Evolutionary conservation across 2,329 filamentous ascomycete species (phyloP).

Genomic region (Pseudogymnoascus sp.): DNA sequence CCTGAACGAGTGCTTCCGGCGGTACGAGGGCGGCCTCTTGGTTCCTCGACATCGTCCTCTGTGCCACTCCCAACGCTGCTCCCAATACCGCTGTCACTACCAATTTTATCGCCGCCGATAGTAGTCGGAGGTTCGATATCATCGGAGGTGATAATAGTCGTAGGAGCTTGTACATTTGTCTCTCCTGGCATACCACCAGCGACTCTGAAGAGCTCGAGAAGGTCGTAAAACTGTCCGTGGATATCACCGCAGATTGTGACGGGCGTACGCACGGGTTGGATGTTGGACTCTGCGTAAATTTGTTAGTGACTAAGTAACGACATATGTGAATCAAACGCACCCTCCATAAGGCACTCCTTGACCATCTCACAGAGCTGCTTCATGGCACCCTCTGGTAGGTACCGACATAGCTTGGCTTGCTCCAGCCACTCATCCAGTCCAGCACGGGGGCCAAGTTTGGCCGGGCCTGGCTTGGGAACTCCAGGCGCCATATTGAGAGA

Average conservation of each 20-base stretch:
- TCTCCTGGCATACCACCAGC: conserved; percentile 95
- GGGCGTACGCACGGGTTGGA: conserved; percentile 92
- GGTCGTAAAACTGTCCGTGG: conserved; percentile 96
- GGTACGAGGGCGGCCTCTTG: conserved; percentile 40
- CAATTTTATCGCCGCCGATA: conserved; percentile 59
- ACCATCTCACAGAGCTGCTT: conserved; percentile 98
- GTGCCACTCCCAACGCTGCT: conserved; percentile 44
- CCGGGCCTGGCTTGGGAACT: conserved; percentile 85
- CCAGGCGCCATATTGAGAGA: conserved; percentile 23
- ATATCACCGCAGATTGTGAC: conserved; percentile 98
- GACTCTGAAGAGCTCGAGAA: conserved; percentile 93
- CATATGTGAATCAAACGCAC: conserved; percentile 40
- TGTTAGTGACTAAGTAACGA: conserved; percentile 16
- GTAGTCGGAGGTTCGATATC: conserved; percentile 92
- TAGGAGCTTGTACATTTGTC: conserved; percentile 59
- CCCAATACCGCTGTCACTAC: conserved; percentile 45
- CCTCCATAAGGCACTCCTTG: conserved; percentile 98
- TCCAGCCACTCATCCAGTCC: conserved; percentile 94
- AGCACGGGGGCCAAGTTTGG: conserved; percentile 73
- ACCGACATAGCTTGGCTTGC: conserved; percentile 94
- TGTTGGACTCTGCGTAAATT: conserved; percentile 75
- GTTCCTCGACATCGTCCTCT: conserved; percentile 43
- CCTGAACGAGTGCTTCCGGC: conserved; percentile 35
- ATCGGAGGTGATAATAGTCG: conserved; percentile 75
- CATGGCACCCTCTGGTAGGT: conserved; percentile 93